Evolutionary conservation across 805 yeast genomes (phyloP).

Genomic region (Candida coleopterorum): DNA sequence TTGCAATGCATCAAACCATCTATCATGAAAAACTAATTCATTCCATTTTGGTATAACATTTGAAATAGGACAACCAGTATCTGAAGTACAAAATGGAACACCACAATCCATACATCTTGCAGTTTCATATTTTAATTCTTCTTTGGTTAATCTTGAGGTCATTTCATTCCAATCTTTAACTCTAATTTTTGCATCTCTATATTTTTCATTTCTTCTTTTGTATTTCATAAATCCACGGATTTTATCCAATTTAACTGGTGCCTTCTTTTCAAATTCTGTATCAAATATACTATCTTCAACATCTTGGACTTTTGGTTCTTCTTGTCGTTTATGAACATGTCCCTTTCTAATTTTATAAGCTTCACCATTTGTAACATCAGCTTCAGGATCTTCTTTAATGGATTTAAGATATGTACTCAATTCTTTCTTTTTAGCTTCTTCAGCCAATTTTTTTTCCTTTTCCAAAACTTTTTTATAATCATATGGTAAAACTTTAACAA

Average conservation of each 20-base stretch:
- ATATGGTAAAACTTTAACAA: slow-evolving; percentile 87
- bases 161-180: slow-evolving; percentile 91
- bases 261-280: slow-evolving; percentile 57
- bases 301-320: slow-evolving; percentile 89
- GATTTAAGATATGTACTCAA: slow-evolving; percentile 61
- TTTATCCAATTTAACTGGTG: slow-evolving; percentile 64
- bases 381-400: slow-evolving; percentile 75
- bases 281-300: slow-evolving; percentile 85
- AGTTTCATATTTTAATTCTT: slow-evolving; percentile 84
- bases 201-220: slow-evolving; percentile 80
- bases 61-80: slow-evolving; percentile 96
- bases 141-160: slow-evolving; percentile 73
- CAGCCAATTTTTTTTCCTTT: slow-evolving; percentile 61
- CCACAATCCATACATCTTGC: slow-evolving; percentile 99
- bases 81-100: slow-evolving; percentile 97
- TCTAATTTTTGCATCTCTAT: slow-evolving; percentile 73
- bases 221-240: slow-evolving; percentile 91
- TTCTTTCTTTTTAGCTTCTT: slow-evolving; percentile 62
- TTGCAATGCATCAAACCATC: slow-evolving; percentile 92
- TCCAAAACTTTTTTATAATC: slow-evolving; percentile 90
- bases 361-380: slow-evolving; percentile 89
- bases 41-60: slow-evolving; percentile 98
- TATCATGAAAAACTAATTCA: slow-evolving; percentile 88
- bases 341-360: slow-evolving; percentile 53
- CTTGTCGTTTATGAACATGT: slow-evolving; percentile 43